Evolutionary conservation across 2,329 filamentous ascomycete genomes (phyloP).

Genomic region (Pyrenophora teres): DNA sequence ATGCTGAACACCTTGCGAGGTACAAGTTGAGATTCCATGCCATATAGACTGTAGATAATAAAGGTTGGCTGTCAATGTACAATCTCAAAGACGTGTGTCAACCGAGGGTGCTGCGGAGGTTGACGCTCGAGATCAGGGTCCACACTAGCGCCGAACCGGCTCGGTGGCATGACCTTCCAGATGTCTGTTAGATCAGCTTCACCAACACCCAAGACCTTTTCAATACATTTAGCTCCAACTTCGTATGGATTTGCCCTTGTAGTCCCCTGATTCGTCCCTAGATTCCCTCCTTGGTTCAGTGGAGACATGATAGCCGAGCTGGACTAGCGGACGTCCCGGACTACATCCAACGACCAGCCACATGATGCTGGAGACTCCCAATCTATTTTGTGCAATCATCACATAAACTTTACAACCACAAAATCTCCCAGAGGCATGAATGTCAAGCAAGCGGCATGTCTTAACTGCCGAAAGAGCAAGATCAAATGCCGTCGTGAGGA

Average conservation of each 20-base stretch:
- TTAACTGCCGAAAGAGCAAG: slow-evolving; percentile 69
- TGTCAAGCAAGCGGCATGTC: slow-evolving; percentile 59
- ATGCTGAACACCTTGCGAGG: not conserved
- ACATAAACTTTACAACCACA: not conserved
- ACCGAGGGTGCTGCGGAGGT: not conserved
- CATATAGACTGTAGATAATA: too few species aligned
- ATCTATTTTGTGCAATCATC: not conserved
- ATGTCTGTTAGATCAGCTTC: not conserved
- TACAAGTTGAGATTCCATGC: too few species aligned
- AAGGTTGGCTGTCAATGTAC: too few species aligned
- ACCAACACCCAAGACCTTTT: not conserved
- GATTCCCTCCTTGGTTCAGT: not conserved
- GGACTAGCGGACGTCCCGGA: not conserved
- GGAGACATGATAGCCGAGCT: not conserved
- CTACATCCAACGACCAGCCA: not conserved
- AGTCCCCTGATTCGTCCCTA: not conserved
- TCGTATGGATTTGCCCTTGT: not conserved
- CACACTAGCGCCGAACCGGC: slow-evolving; percentile 5
- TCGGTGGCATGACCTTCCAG: slow-evolving; percentile 3
- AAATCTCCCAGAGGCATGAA: slow-evolving; percentile 20
- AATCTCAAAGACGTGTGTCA: too few species aligned
- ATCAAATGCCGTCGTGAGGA: slow-evolving; percentile 62
- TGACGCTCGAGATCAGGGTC: slow-evolving; percentile 4
- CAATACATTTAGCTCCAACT: not conserved
- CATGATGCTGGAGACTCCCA: slow-evolving; percentile 2